Base-by-base conservation (phyloP, 768 basidiomycete species). In the Kwoniella sp. region DNA sequence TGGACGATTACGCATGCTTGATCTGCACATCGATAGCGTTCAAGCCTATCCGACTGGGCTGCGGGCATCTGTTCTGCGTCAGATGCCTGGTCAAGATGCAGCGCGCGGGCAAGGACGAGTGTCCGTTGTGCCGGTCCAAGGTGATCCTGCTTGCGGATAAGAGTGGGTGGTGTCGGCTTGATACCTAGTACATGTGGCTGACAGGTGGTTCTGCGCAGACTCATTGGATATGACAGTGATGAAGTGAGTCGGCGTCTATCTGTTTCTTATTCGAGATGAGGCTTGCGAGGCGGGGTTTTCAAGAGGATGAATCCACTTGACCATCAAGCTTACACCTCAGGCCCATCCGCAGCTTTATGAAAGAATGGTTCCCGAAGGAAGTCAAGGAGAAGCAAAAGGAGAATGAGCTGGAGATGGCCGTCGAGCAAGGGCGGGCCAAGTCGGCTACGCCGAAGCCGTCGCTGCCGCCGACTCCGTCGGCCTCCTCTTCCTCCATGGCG, bases 1-100 rank as follows among this genome's bases (percentile, higher is more conserved):
- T 74, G 46, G 73, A 73, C 43, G 75, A 93, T 73, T 95, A 91
- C 69, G 76, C 82, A 1, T 96, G 91, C 62, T 77, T 85, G 32
- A 92, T 95, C 52, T 95, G 92, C 74, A 87, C 84, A 2, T 82
- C 81, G 54, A 83, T 96, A 59, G 92, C 90, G 5, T 96, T 91
- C 79, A 90, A 89, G 71, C 92, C 92, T 0, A 86, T 93, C 44
- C 78, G 90, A 9, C 79, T 96, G 2, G 71, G 74, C 15, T 96
- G 91, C 55, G 80, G 84, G 0, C 91, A 93, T 72, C 76, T 76
- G 11, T 76, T 74, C 53, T 77, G 76, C 47, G 71, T 75, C 20
- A 62, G 75, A 46, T 76, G 89, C 67, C 77, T 93, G 9, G 88
- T 88, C 37, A 92, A 93, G 77, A 86, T 96, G 83, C 91, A 96